These are phyloP conservation scores for Exophiala phaeomuriformis DNA, from an alignment of 2,329 filamentous ascomycete genomes.

Conservation along the genomic window DNA sequence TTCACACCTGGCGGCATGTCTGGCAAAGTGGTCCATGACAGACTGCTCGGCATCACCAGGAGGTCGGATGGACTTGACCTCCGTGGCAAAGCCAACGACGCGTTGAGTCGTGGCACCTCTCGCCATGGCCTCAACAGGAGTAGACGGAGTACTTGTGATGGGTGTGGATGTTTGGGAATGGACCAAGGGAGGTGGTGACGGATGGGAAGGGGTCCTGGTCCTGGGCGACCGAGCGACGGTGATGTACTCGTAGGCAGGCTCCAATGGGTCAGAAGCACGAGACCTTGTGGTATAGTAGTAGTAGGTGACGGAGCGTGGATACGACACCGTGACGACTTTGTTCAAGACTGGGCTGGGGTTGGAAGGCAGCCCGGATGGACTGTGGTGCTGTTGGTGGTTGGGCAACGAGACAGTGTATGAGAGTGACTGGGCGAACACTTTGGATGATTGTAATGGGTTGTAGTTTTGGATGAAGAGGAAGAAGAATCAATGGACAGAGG, in stretches of 20 bases:
- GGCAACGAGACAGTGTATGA: not conserved
- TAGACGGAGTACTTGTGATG: constrained; percentile 6
- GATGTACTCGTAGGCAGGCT: constrained; percentile 18
- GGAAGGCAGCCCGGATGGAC: constrained; percentile 15
- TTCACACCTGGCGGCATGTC: constrained; percentile 32
- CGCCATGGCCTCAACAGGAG: constrained; percentile 18
- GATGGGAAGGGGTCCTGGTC: constrained; percentile 4
- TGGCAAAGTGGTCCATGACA: constrained; percentile 32
- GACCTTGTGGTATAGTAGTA: constrained; percentile 22
- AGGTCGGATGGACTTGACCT: constrained; percentile 24
- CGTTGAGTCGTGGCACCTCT: constrained; percentile 16
- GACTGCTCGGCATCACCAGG: constrained; percentile 32
- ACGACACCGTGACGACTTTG: constrained; percentile 23
- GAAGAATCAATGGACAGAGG: constrained; percentile 6
- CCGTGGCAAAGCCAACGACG: constrained; percentile 26
- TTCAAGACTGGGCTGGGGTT: not conserved
- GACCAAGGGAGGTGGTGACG: constrained; percentile 15
- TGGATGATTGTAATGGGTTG: not conserved
- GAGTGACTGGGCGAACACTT: constrained; percentile 1
- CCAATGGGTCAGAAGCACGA: constrained; percentile 8
- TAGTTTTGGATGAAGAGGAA: not conserved
- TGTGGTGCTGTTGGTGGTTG: not conserved
- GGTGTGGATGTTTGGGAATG: constrained; percentile 22
- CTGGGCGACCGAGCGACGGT: constrained; percentile 18
- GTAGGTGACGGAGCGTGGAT: constrained; percentile 24